A percentile compares a stretch with the other conserved stretches of the same genome.
phyloP scores from a whole-genome alignment of 257 asterid species.

The Asclepias syriaca region DNA sequence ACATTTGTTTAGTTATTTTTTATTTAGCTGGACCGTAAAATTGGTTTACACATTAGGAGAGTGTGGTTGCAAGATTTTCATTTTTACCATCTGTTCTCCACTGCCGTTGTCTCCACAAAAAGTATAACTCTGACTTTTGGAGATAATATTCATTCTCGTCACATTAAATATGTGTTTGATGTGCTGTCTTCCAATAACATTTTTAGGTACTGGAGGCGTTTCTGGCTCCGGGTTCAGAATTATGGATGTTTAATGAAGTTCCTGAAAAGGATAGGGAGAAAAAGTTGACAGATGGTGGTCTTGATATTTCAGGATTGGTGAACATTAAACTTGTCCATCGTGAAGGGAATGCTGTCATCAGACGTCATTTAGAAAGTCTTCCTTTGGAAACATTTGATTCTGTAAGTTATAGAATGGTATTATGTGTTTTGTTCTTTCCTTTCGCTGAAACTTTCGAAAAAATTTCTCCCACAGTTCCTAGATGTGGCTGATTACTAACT shows the following conservation, averaged over 20 bases:
- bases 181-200: slow-evolving; percentile 15
- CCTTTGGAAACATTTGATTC: slow-evolving; percentile 97
- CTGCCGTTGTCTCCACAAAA: neutral
- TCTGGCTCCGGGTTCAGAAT: slow-evolving; percentile 78
- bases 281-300: slow-evolving; percentile 90
- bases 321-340: slow-evolving; percentile 83
- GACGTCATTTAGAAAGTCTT: slow-evolving; percentile 87
- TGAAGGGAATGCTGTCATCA: slow-evolving; percentile 89
- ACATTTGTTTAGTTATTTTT: too few species aligned
- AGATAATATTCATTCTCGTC: neutral
- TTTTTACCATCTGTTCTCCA: neutral
- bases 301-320: slow-evolving; percentile 68
- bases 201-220: slow-evolving; percentile 83
- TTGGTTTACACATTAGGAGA: neutral
- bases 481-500: slow-evolving; percentile 57
- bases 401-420: slow-evolving; percentile 47
- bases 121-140: neutral
- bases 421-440: neutral
- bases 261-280: slow-evolving; percentile 67
- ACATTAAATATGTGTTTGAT: neutral
- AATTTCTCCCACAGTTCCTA: slow-evolving; percentile 4
- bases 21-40: neutral
- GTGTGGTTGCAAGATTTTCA: neutral
- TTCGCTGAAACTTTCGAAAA: slow-evolving; percentile 4
- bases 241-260: slow-evolving; percentile 97